phyloP scores from a whole-genome alignment of 2,329 filamentous ascomycete species.

The Gnomoniopsis sp. region DNA sequence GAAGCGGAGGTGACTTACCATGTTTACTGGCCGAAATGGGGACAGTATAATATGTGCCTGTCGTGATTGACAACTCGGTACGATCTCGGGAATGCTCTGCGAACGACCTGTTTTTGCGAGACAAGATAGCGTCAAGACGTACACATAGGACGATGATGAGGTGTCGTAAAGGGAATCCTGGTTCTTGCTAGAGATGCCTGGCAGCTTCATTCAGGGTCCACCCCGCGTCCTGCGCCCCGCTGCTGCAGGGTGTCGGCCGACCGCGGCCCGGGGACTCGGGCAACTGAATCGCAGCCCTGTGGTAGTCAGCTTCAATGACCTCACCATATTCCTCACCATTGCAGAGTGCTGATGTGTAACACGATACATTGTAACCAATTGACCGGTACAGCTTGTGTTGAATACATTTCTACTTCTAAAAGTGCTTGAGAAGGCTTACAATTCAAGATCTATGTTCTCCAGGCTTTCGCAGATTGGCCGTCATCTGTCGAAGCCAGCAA shows the following conservation, averaged over 20 bases:
- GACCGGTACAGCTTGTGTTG: neutral
- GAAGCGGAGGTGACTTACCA: constrained; percentile 7
- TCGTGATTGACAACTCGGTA: neutral
- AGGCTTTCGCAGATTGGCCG: constrained; percentile 70
- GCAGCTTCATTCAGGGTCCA: constrained; percentile 1
- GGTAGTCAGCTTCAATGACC: constrained; percentile 4
- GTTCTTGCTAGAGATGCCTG: too few species aligned
- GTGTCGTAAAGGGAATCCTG: neutral
- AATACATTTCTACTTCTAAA: neutral
- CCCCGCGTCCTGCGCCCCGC: constrained; percentile 10
- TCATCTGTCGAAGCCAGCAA: constrained; percentile 60
- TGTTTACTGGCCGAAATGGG: neutral
- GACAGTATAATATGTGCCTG: neutral
- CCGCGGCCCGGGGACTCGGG: neutral
- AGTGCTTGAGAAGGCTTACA: neutral
- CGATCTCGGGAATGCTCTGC: neutral
- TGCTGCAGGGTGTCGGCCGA: constrained; percentile 3
- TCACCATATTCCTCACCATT: neutral
- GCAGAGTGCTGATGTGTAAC: neutral
- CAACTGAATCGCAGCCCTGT: neutral
- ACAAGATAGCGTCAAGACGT: neutral
- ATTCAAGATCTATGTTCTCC: constrained; percentile 61
- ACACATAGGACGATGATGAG: neutral
- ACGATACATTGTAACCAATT: neutral
- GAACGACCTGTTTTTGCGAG: neutral